These are phyloP conservation scores for Sherardia arvensis DNA, from an alignment of 257 asterid genomes.

Conservation along the genomic window DNA sequence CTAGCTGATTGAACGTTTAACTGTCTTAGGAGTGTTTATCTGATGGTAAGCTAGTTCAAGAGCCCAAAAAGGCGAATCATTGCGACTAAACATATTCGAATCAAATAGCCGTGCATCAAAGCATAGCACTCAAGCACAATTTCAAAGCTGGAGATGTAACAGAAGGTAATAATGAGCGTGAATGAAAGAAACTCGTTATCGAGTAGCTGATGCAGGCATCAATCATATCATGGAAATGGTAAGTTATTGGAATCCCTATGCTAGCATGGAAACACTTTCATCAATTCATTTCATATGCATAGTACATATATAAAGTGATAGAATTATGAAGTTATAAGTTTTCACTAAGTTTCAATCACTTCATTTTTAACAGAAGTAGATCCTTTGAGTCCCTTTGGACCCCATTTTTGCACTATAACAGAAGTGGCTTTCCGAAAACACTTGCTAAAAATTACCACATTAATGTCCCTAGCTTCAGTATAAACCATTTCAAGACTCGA, in stretches of 20 bases:
- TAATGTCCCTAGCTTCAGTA: background rate
- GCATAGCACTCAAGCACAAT: background rate
- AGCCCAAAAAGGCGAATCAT: background rate
- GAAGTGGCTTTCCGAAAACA: background rate
- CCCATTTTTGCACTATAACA: conserved; percentile 9
- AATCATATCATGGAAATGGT: conserved; percentile 4
- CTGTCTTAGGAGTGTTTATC: background rate
- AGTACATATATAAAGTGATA: too few relatives aligned
- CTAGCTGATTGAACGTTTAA: background rate
- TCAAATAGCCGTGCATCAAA: background rate
- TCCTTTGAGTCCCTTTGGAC: conserved; percentile 2
- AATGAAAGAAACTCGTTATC: conserved; percentile 2
- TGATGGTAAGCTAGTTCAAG: background rate
- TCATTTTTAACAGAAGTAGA: conserved; percentile 9
- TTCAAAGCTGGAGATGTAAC: background rate
- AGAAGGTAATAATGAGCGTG: conserved; percentile 2
- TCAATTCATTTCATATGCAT: background rate
- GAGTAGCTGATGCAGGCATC: conserved; percentile 11
- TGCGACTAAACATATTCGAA: background rate
- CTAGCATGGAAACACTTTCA: conserved; percentile 8
- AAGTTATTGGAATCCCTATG: conserved; percentile 6
- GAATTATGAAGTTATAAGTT: background rate
- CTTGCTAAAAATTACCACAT: background rate
- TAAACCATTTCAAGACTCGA: background rate
- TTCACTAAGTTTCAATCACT: background rate